Base-by-base conservation (phyloP, 2,329 filamentous ascomycete genomes). In the Beauveria brongniartii region DNA sequence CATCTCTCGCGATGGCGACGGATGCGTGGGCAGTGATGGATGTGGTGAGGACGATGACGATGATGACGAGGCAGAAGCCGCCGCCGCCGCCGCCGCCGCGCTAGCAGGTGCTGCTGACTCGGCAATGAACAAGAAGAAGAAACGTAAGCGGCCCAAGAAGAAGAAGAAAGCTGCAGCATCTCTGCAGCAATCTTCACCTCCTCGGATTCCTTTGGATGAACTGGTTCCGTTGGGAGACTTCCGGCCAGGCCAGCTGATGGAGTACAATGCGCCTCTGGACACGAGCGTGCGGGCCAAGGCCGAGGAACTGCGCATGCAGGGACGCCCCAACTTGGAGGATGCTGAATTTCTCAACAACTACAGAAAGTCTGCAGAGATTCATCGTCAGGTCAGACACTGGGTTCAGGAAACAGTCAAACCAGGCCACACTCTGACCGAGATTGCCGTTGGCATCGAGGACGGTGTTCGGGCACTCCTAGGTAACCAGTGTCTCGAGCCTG, bases 361-460 rank as follows among this genome's bases (percentile, higher is more conserved):
- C 70, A 86, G 90, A 59, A 83, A 91, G 64, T 90, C 84, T 50
- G 89, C 90, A 7, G 90, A 94, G 71, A 83, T 90, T 5, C 90
- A 94, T 70, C 85, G 90, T 57, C 88, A 94, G 69, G 90, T 92
- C 48, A 85, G 90, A 47, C 85, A 90, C 70, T 92, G 89, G 83
- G 89, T 88, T 0, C 88, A 90, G 72, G 84, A 86, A 64, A 86
- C 82, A 68, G 89, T 92, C 70, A 90, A 90, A 75, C 90, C 90
- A 0, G 90, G 90, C 26, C 85, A 89, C 77, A 83, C 81, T 1
- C 76, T 94, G 68, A 89, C 83, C 2, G 87, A 91, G 68, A 91
- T 94, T 64, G 89, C 90, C 1, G 85, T 90, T 66, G 89, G 88
- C 5, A 93, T 94, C 66, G 91, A 94, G 68, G 86, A 92, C 68